Evolutionary conservation across 345 rosid genomes (phyloP).

Genomic region (Dovyalis caffra): DNA sequence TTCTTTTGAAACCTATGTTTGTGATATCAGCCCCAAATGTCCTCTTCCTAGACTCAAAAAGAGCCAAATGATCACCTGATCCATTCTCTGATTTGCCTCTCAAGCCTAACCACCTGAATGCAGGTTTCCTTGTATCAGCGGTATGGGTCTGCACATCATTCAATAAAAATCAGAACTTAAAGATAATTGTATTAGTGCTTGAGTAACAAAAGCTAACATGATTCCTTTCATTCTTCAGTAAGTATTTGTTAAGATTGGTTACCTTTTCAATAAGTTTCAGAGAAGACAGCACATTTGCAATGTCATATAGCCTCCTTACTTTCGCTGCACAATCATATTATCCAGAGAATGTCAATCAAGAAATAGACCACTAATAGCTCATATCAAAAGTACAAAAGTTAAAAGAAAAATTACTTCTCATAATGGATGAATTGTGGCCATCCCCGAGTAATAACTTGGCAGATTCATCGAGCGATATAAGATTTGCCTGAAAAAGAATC

Average conservation of each 20-base stretch:
- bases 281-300: slow-evolving; percentile 37
- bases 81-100: slow-evolving; percentile 9
- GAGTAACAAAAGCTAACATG: background rate
- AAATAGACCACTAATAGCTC: background rate
- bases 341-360: background rate
- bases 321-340: slow-evolving; percentile 26
- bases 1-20: slow-evolving; percentile 26
- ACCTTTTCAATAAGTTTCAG: slow-evolving; percentile 33
- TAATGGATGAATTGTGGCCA: slow-evolving; percentile 17
- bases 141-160: slow-evolving; percentile 30
- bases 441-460: slow-evolving; percentile 35
- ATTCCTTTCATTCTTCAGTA: background rate
- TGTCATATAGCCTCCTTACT: slow-evolving; percentile 37
- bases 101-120: slow-evolving; percentile 34
- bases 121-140: slow-evolving; percentile 31
- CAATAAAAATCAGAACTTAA: slow-evolving; percentile 2
- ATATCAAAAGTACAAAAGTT: background rate
- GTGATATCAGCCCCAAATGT: slow-evolving; percentile 32
- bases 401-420: slow-evolving; percentile 29
- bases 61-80: background rate
- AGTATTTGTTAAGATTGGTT: background rate
- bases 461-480: slow-evolving; percentile 36
- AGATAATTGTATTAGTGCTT: background rate
- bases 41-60: slow-evolving; percentile 25
- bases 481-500: slow-evolving; percentile 11